A percentile compares a stretch with the other conserved stretches of the same genome.
phyloP scores from a whole-genome alignment of 2,329 filamentous ascomycete species.

The Epichloe sibirici region DNA sequence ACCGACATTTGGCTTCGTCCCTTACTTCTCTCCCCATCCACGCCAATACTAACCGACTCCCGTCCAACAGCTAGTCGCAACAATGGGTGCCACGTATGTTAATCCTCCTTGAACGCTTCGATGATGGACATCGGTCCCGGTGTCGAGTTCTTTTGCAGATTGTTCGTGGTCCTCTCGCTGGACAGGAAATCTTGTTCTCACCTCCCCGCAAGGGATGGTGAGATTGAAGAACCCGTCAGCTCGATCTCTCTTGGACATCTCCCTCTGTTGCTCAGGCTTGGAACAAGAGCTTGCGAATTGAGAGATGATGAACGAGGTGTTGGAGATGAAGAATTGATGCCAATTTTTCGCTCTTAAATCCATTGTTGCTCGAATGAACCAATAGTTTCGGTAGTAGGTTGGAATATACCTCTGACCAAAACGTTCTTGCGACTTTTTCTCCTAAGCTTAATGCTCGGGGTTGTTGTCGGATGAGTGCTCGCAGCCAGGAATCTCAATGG shows the following conservation, averaged over 20 bases:
- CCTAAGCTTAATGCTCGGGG: slow-evolving; percentile 39
- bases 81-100: slow-evolving; percentile 43
- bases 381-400: slow-evolving; percentile 9
- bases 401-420: slow-evolving; percentile 14
- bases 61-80: slow-evolving; percentile 25
- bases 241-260: slow-evolving; percentile 61
- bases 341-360: slow-evolving; percentile 60
- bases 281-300: slow-evolving; percentile 33
- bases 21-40: slow-evolving; percentile 10
- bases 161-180: slow-evolving; percentile 78
- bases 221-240: slow-evolving; percentile 44
- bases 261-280: slow-evolving; percentile 41
- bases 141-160: slow-evolving; percentile 48
- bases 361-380: slow-evolving; percentile 44
- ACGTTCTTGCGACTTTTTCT: slow-evolving; percentile 21
- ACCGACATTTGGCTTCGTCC: neutral
- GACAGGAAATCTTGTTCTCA: slow-evolving; percentile 27
- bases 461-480: slow-evolving; percentile 62
- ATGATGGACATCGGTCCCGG: slow-evolving; percentile 29
- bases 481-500: neutral
- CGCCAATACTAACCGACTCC: slow-evolving; percentile 28
- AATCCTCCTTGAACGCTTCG: slow-evolving; percentile 24
- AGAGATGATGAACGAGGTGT: slow-evolving; percentile 58
- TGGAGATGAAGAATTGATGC: slow-evolving; percentile 55
- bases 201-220: neutral